These are phyloP conservation scores for Hippophae gyantsensis DNA, from an alignment of 306 rosid genomes.

Conservation along the genomic window DNA sequence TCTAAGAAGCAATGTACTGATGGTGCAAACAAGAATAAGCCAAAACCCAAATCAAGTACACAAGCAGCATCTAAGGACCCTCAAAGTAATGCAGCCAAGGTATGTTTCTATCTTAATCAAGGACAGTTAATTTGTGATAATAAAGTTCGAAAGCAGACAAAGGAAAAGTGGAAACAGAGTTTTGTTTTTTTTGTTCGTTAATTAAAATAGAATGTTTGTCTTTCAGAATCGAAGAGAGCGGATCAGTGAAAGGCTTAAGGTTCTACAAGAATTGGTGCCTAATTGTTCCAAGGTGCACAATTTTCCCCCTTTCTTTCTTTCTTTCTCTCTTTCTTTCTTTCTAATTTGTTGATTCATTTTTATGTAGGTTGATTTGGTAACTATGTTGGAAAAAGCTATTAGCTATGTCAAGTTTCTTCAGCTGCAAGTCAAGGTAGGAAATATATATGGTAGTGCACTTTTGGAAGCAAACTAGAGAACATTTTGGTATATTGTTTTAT, in stretches of 20 bases:
- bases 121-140: background rate
- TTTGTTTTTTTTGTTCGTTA: conserved; percentile 7
- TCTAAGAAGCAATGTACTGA: conserved; percentile 48
- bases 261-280: conserved; percentile 72
- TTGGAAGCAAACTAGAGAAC: background rate
- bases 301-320: background rate
- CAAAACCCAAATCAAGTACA: conserved; percentile 44
- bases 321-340: background rate
- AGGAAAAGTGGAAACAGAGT: background rate
- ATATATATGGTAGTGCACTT: background rate
- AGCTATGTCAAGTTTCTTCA: conserved; percentile 93
- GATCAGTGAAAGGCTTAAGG: conserved; percentile 83
- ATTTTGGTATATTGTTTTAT: background rate
- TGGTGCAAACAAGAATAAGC: conserved; percentile 34
- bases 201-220: conserved; percentile 31
- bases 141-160: conserved; percentile 2
- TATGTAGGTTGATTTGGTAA: conserved; percentile 76
- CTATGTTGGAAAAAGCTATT: conserved; percentile 90
- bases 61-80: conserved; percentile 48
- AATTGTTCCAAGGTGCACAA: conserved; percentile 74
- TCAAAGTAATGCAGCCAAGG: conserved; percentile 93
- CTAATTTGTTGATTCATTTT: background rate
- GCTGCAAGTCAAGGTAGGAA: conserved; percentile 79
- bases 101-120: conserved; percentile 26
- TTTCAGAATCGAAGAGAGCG: conserved; percentile 87